Base-by-base conservation (phyloP, 2,329 filamentous ascomycete species). In the Ophiocordyceps australis region DNA sequence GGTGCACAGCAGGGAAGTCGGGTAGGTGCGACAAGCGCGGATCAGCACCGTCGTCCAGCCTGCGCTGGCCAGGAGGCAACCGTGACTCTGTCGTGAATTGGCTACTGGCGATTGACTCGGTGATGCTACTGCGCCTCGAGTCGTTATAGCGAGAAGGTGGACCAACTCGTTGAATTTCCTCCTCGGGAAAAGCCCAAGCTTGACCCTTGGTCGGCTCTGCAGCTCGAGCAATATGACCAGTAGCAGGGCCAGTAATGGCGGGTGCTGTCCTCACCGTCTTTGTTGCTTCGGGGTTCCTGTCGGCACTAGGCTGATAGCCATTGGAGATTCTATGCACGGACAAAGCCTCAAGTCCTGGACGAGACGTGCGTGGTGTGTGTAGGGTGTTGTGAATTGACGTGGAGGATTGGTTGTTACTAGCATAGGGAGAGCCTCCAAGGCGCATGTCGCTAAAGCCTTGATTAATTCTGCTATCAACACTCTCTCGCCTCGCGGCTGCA, bases 131-230 rank as follows among this genome's bases (percentile, higher is more conserved):
- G 32, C 77, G 67, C 31, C 78, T 62, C 8, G 78, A 83, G 28
- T 73, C 67, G 23, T 65, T 52, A 20, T 67, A 67, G 24, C 57
- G 52, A 21, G 28, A 23, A 37, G 60, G 19, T 49, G 55, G 30
- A 42, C 35, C 32, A 10, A 60, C 42, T 28, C 61, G 51, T 30
- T 65, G 59, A 4, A 76, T 69, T 27, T 73, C 66, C 28, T 76
- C 70, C 41, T 81, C 78, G 2, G 79, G 78, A 38, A 85, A 85
- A 36, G 79, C 79, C 78, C 79, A 86, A 5, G 79, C 74, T 45
- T 77, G 78, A 43, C 79, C 79, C 47, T 82, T 82, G 9, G 76
- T 85, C 5, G 79, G 78, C 44, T 81, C 75, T 17, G 76, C 73
- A 20, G 79, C 79, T 37, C 57, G 73, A 41, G 67, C 75, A 54